phyloP scores from a whole-genome alignment of 1,284 basidiomycete genomes.

The Vanrija pseudolonga region DNA sequence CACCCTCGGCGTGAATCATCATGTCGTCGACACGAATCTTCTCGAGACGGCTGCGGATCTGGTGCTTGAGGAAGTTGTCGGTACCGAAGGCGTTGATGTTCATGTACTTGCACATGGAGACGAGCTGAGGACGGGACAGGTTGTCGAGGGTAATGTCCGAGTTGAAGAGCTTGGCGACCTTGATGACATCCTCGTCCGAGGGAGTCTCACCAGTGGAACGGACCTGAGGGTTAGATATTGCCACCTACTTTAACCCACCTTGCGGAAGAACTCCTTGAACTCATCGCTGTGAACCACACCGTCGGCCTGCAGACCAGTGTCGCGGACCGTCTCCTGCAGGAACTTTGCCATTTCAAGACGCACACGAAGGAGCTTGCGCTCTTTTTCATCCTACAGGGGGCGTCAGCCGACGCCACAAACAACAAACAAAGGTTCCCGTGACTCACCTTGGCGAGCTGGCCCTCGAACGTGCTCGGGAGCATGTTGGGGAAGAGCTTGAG shows the following conservation, averaged over 20 bases:
- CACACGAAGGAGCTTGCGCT: constrained; percentile 89
- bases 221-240: constrained; percentile 54
- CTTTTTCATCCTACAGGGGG: constrained; percentile 83
- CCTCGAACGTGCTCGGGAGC: constrained; percentile 97
- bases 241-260: constrained; percentile 53
- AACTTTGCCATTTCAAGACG: constrained; percentile 99
- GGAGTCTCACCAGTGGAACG: constrained; percentile 93
- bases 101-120: constrained; percentile 97
- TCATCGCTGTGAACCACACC: constrained; percentile 88
- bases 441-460: constrained; percentile 84
- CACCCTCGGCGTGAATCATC: constrained; percentile 82
- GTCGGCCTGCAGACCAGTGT: constrained; percentile 88
- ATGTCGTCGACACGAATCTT: constrained; percentile 86
- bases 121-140: constrained; percentile 91
- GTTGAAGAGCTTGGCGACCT: constrained; percentile 93
- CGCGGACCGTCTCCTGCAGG: constrained; percentile 92
- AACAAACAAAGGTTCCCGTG: not conserved
- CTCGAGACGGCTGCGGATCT: constrained; percentile 79
- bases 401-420: not conserved
- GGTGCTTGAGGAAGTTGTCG: constrained; percentile 94
- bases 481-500: constrained; percentile 98
- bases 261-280: constrained; percentile 99
- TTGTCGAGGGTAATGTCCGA: constrained; percentile 98
- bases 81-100: constrained; percentile 97
- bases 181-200: constrained; percentile 81